A percentile compares a stretch with the other conserved stretches of the same genome.
Conservation (phyloP, 2,329 filamentous ascomycete genomes). For the Aspergillus sp. region DNA sequence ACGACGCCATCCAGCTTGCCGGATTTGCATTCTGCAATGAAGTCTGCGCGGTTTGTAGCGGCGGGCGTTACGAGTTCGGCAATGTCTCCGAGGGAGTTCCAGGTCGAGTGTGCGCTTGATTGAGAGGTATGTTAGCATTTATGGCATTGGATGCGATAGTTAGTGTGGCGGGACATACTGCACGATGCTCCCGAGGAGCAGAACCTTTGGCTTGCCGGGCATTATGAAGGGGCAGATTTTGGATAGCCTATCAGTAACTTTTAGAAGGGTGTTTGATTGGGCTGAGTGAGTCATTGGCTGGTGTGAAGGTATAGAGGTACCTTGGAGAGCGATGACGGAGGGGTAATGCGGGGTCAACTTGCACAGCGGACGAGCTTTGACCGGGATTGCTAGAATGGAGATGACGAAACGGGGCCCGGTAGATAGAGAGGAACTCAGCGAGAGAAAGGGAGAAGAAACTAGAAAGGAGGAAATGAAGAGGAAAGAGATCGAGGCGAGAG, state of each 20-base stretch:
- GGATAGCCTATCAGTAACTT: background rate
- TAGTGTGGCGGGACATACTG: conserved; percentile 51
- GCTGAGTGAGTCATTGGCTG: background rate
- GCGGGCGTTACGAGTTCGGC: conserved; percentile 65
- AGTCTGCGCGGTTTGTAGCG: conserved; percentile 63
- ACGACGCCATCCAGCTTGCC: conserved; percentile 66
- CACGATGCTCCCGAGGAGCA: conserved; percentile 63
- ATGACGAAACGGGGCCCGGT: no score
- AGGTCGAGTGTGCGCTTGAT: conserved; percentile 59
- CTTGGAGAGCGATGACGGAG: background rate
- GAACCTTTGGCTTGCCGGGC: conserved; percentile 54
- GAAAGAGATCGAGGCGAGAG: background rate
- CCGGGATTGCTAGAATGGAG: background rate
- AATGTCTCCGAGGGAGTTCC: conserved; percentile 60
- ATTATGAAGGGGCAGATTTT: conserved; percentile 15
- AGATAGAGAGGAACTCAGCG: background rate
- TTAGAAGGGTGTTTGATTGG: no score
- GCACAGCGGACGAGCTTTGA: background rate
- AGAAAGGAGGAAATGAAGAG: background rate
- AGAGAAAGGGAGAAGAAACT: background rate
- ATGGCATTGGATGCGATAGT: background rate
- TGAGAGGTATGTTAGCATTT: conserved; percentile 7
- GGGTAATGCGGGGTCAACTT: background rate
- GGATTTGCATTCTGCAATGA: conserved; percentile 66
- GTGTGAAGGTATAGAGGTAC: background rate